phyloP scores from a whole-genome alignment of 1,139 yeast genomes.

The Yarrowia galli region DNA sequence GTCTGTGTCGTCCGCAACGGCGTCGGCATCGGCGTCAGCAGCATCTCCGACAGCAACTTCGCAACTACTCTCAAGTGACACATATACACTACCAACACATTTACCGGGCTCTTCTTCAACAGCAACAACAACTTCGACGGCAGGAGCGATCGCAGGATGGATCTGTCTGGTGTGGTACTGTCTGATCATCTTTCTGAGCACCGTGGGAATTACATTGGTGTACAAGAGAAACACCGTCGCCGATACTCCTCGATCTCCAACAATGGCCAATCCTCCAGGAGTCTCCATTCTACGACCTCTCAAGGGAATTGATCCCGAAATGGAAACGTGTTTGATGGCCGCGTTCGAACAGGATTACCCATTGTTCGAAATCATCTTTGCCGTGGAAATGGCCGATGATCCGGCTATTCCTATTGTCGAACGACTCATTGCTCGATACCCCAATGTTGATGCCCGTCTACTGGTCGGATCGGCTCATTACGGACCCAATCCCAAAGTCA shows the following conservation, averaged over 20 bases:
- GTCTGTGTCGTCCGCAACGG: background rate
- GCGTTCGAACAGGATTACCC: slow-evolving; percentile 77
- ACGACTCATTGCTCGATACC: slow-evolving; percentile 60
- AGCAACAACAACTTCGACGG: background rate
- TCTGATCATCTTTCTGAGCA: slow-evolving; percentile 42
- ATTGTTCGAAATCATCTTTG: slow-evolving; percentile 73
- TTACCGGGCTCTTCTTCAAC: too few relatives aligned
- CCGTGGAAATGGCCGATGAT: slow-evolving; percentile 71
- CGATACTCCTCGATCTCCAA: slow-evolving; percentile 3
- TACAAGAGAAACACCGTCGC: slow-evolving; percentile 22
- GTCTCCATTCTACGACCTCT: slow-evolving; percentile 85
- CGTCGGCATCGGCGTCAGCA: background rate
- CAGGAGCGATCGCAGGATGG: background rate
- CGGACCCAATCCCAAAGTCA: slow-evolving; percentile 92
- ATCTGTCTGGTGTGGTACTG: slow-evolving; percentile 42
- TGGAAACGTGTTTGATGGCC: slow-evolving; percentile 70
- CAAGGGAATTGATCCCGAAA: slow-evolving; percentile 82
- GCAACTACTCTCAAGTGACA: background rate
- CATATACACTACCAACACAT: background rate
- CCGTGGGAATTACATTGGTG: slow-evolving; percentile 40
- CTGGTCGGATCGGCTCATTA: slow-evolving; percentile 59
- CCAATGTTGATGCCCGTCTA: slow-evolving; percentile 65
- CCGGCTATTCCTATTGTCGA: slow-evolving; percentile 68
- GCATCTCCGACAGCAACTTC: background rate
- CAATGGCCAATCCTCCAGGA: slow-evolving; percentile 51